Base-by-base conservation (phyloP, 2,329 filamentous ascomycete species). In the Aspergillus fumigatiaffinis region DNA sequence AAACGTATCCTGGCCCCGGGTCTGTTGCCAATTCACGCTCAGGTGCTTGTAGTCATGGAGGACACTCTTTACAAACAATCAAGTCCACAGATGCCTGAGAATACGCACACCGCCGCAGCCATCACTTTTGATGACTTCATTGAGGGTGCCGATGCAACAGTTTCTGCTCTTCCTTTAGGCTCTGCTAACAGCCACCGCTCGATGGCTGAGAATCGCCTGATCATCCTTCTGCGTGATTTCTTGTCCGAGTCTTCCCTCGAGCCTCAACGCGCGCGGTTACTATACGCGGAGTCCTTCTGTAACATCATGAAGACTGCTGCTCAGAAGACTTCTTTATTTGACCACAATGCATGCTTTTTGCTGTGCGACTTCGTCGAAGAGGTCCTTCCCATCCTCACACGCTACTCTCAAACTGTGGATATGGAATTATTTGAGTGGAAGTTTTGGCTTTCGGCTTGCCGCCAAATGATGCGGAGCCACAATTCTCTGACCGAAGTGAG, bases 351-450 rank as follows among this genome's bases (percentile, higher is more conserved):
- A 20, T 95, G 91, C 72, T 94, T 94, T 70, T 89, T 91, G 9
- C 80, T 96, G n/a, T 93, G 92, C 69, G 92, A 97, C 71, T 92
- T 96, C 63, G 78, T 96, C 26, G 91, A 96, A 69, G 92, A 96
- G 73, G 82, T 88, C 1, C 78, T 96, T 52, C 79, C 85, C 17
- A 86, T 91, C 44, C 78, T 89, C 58, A 79, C 85, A 44, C 82
- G 85, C 54, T 89, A 87, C 62, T 75, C 77, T 38, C 73, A 83
- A 76, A 73, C 79, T 69, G 68, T 76, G 68, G 66, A 76, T 66
- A 63, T 70, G 56, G 72, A 74, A 26, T 57, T 75, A 20, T 73
- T 75, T 55, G 72, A 75, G 71, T 95, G 91, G 88, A 72, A 82
- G 0, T 96, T 97, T 71, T 96, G 92, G 92, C 79, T 94, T 44